Percentiles rank a stretch among this genome's conserved stretches.
Evolutionary conservation across 1,284 basidiomycete genomes (phyloP).

Genomic region (Pseudozyma tsukubaensis): DNA sequence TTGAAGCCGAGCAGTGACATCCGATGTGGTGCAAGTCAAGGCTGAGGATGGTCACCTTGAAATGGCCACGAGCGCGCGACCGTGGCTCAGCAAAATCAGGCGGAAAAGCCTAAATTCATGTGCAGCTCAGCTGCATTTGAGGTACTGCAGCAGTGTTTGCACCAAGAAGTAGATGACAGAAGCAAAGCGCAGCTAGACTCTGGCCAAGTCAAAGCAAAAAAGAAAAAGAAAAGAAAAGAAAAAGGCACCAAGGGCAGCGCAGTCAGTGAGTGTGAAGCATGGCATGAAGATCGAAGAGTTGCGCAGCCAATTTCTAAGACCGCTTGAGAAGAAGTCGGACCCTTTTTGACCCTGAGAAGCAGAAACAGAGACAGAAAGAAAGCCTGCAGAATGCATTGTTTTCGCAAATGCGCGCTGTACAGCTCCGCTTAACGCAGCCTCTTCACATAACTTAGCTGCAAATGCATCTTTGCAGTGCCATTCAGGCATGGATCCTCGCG

Average conservation of each 20-base stretch:
- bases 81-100: not conserved
- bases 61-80: not conserved
- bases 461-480: too few species aligned
- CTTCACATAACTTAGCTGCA: too few species aligned
- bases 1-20: too few species aligned
- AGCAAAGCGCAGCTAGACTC: too few species aligned
- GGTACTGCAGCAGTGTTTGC: not conserved
- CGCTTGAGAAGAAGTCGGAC: not conserved
- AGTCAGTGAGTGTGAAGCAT: not conserved
- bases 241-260: not conserved
- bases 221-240: not conserved
- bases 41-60: not conserved
- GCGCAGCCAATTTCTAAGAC: conserved; percentile 10
- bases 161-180: too few species aligned
- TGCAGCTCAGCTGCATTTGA: not conserved
- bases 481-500: too few species aligned
- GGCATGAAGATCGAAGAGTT: conserved; percentile 21
- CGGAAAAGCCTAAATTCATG: not conserved
- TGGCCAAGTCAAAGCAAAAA: not conserved
- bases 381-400: not conserved
- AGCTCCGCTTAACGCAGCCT: not conserved
- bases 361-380: not conserved
- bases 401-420: not conserved
- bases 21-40: too few species aligned
- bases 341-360: not conserved